Conservation (phyloP, 208 protist genomes). For the Wallacemonas sp. region DNA sequence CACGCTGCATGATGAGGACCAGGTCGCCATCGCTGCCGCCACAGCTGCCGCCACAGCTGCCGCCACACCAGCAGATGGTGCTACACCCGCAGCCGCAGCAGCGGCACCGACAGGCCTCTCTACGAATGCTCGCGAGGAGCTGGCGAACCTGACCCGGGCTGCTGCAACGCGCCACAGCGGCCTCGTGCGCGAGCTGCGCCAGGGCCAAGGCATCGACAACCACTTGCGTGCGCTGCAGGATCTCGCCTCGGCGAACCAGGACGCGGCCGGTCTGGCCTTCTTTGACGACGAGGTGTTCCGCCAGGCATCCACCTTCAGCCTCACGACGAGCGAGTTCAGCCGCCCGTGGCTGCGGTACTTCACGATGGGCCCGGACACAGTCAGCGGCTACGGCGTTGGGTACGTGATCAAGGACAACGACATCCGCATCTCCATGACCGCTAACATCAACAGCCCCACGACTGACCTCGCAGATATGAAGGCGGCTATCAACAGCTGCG, state of each 20-base stretch:
- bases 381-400: conserved; percentile 91
- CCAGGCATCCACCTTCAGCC: conserved; percentile 37
- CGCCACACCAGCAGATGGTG: neutral
- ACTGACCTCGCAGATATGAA: conserved; percentile 67
- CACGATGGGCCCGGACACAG: conserved; percentile 83
- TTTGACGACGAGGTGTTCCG: conserved; percentile 80
- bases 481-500: conserved; percentile 28
- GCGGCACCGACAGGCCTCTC: conserved; percentile 5
- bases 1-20: conserved; percentile 2
- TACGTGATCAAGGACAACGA: conserved; percentile 89
- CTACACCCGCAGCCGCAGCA: neutral
- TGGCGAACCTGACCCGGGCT: conserved; percentile 44
- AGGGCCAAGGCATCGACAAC: conserved; percentile 86
- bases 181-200: conserved; percentile 47
- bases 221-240: conserved; percentile 90
- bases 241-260: conserved; percentile 53
- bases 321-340: conserved; percentile 75
- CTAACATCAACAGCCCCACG: conserved; percentile 75
- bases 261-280: conserved; percentile 75
- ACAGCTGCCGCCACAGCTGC: conserved; percentile 18
- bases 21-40: conserved; percentile 19
- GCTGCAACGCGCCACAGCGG: conserved; percentile 54
- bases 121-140: conserved; percentile 30
- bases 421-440: conserved; percentile 86
- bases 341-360: conserved; percentile 76